Base-by-base conservation (phyloP, 2,329 filamentous ascomycete species). In the Ilyonectria sp. region DNA sequence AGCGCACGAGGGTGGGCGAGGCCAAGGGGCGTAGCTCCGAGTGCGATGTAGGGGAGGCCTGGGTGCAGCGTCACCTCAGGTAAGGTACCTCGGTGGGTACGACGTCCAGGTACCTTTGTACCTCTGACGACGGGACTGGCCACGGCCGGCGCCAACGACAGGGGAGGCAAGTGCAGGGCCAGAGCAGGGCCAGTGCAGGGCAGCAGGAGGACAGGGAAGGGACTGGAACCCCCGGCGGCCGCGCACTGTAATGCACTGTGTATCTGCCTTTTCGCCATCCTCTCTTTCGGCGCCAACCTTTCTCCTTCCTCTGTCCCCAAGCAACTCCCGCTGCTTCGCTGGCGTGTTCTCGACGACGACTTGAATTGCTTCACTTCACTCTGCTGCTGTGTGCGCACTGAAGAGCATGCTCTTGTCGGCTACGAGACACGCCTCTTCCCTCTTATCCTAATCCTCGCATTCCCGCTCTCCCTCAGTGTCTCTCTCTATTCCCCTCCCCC, bases 381-480 rank as follows among this genome's bases (percentile, higher is more conserved):
- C 60, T 68, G 63, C 58, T 60, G 67, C 68, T 69, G 59, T 53
- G 35, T 53, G 65, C 69, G 65, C 68, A 61, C 64, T 61, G 64
- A 75, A 73, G 70, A 76, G 71, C 65, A 78, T 78, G 76, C 73
- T 74, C 64, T 70, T 71, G 70, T 75, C 72, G 71, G 68, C 67
- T 63, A 71, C 71, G 70, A 69, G 75, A 71, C 72, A 72, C 75
- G 70, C 67, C 71, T 59, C 50, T 68, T 63, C 60, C 54, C 68
- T 72, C 67, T 71, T 62, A 68, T 54, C 69, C 67, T 71, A 67
- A 75, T 70, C 59, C 58, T 49, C 60, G 63, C 49, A 56, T 46
- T 60, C 67, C 58, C 65, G 13, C 54, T 26, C 55, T 50, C 55
- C 52, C 40, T 58, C 59, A 63, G 64, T 67, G 60, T 60, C 67